These are phyloP conservation scores for Claviceps fusiformis DNA, from an alignment of 2,329 filamentous ascomycete genomes.

Conservation along the genomic window DNA sequence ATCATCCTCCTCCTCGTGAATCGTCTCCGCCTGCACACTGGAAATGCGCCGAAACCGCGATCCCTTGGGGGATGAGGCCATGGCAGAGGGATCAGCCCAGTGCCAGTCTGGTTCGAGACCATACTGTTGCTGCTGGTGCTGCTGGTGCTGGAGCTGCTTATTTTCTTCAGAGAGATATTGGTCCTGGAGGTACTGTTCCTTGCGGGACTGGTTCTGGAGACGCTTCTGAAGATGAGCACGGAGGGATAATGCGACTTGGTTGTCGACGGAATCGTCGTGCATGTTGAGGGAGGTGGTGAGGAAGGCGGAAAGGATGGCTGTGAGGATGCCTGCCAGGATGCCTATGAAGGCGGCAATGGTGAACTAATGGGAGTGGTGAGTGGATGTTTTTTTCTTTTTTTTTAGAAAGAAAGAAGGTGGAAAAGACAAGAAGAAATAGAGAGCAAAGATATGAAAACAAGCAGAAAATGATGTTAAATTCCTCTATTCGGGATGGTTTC, in stretches of 20 bases:
- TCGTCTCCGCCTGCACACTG: constrained; percentile 49
- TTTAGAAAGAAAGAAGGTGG: too few relatives aligned
- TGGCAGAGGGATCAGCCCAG: constrained; percentile 20
- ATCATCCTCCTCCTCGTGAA: constrained; percentile 56
- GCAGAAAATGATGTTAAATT: too few relatives aligned
- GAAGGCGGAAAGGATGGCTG: constrained; percentile 43
- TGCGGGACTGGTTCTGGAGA: constrained; percentile 3
- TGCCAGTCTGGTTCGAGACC: constrained; percentile 25
- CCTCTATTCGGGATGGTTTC: too few relatives aligned
- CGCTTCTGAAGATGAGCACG: background rate
- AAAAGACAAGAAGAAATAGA: too few relatives aligned
- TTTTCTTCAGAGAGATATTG: constrained; percentile 2
- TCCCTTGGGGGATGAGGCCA: constrained; percentile 8
- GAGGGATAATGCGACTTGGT: constrained; percentile 6
- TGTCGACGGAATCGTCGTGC: constrained; percentile 14
- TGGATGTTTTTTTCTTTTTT: background rate
- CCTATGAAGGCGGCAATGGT: constrained; percentile 56
- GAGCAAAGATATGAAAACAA: too few relatives aligned
- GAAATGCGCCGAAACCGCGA: constrained; percentile 26
- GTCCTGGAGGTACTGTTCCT: constrained; percentile 4
- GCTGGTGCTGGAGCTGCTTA: background rate
- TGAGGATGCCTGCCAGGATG: constrained; percentile 43
- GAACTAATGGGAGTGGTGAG: constrained; percentile 24
- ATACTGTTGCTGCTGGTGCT: background rate
- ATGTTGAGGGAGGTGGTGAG: constrained; percentile 39